Percentiles rank a stretch among this genome's conserved stretches.
Conservation (phyloP, 257 asterid genomes). For the Ehretia macrophylla region DNA sequence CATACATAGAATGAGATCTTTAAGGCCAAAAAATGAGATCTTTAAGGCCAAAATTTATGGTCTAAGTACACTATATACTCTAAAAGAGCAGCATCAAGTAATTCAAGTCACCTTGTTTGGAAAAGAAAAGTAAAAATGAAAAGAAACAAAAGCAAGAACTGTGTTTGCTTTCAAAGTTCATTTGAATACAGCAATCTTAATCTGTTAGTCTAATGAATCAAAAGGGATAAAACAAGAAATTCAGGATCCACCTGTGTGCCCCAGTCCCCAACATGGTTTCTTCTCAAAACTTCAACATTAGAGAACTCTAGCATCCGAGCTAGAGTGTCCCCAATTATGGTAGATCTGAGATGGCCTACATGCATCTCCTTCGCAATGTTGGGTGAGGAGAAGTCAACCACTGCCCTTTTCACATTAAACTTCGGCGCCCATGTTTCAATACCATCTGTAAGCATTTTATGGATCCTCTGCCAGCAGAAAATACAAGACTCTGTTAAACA, state of each 20-base stretch:
- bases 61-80: too few relatives aligned
- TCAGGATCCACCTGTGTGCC: slow-evolving; percentile 69
- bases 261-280: slow-evolving; percentile 99
- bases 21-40: too few relatives aligned
- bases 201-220: not conserved
- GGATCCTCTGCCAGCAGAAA: slow-evolving; percentile 61
- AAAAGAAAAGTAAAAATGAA: too few relatives aligned
- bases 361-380: slow-evolving; percentile 99
- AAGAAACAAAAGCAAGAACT: too few relatives aligned
- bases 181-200: not conserved
- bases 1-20: too few relatives aligned
- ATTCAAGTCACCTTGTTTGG: too few relatives aligned
- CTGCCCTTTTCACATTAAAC: slow-evolving; percentile 67
- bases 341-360: slow-evolving; percentile 93
- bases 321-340: slow-evolving; percentile 90
- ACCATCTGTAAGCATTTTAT: slow-evolving; percentile 73
- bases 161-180: not conserved
- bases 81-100: too few relatives aligned
- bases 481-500: not conserved
- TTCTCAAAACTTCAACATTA: slow-evolving; percentile 78
- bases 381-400: slow-evolving; percentile 96
- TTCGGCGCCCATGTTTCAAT: slow-evolving; percentile 85
- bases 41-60: too few relatives aligned
- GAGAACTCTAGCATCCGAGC: slow-evolving; percentile 93
- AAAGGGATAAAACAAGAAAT: slow-evolving; percentile 2